Evolutionary conservation across 108 stramenopile genomes (phyloP).

Genomic region (Seminavis robusta): DNA sequence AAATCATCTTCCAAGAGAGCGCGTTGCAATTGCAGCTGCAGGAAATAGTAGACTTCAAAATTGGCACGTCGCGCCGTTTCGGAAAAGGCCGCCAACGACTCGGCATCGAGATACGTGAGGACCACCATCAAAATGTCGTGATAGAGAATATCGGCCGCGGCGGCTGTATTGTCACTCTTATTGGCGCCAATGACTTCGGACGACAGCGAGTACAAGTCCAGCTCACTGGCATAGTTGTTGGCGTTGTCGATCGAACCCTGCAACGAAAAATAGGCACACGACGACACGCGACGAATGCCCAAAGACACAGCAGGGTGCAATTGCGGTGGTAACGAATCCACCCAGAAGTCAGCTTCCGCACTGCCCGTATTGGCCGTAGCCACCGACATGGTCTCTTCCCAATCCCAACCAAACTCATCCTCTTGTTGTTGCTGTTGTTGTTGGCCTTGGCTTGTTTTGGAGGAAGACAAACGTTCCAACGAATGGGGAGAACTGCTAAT

Average conservation of each 20-base stretch:
- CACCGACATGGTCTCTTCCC: too few species aligned
- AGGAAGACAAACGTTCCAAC: too few species aligned
- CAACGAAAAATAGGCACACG: slow-evolving; percentile 66
- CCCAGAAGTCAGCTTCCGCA: too few species aligned
- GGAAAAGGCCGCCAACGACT: slow-evolving; percentile 55
- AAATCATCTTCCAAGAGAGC: slow-evolving; percentile 48
- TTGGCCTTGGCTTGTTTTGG: too few species aligned
- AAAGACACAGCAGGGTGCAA: slow-evolving; percentile 48
- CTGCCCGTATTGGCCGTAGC: too few species aligned
- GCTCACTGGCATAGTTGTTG: slow-evolving; percentile 3
- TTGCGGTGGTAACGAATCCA: slow-evolving; percentile 25
- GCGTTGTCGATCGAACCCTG: slow-evolving; percentile 19
- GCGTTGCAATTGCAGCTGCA: slow-evolving; percentile 74
- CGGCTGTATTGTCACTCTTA: neutral
- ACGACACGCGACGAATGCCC: slow-evolving; percentile 56
- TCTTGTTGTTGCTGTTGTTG: too few species aligned
- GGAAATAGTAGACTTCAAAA: slow-evolving; percentile 71
- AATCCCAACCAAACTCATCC: too few species aligned
- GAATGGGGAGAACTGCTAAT: too few species aligned
- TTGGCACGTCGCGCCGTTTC: slow-evolving; percentile 65
- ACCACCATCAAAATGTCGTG: slow-evolving; percentile 78
- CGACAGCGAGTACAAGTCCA: neutral
- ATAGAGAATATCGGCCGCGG: slow-evolving; percentile 38
- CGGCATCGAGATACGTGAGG: slow-evolving; percentile 57
- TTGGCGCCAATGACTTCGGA: neutral